Evolutionary conservation across 1,284 basidiomycete species (phyloP), one percentile per base, ranked within the genome.

Genomic region (Moesziomyces sp.): DNA sequence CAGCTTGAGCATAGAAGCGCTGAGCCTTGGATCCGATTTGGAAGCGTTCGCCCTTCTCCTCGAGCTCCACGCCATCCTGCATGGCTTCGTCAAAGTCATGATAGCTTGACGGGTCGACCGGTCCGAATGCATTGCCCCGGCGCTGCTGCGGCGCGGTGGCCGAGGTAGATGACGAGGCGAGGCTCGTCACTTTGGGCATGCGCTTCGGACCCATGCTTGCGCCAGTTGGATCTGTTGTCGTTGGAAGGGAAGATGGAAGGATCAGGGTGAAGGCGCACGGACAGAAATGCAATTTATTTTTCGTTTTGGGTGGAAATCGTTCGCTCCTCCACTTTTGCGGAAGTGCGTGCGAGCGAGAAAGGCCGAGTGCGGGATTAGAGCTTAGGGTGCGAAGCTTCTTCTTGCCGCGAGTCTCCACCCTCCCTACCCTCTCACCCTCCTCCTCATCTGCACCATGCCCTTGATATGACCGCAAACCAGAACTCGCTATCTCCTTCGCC

Each of bases 1-100:
- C 60, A 4, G 75, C 67, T 48, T 70, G 61, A 2, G 64, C 52
- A 49, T 71, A 77, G 62, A 69, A 77, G 40, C 74, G 68, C 35
- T 75, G 62, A 1, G 77, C 77, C 45, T 79, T 79, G 14, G 55
- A 28, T 0, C 77, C 76, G 23, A 76, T 52, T 11, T 69, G 66
- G 44, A 75, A 78, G 11, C 77, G 65, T 46, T 79, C 77, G 4
- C 72, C 77, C 50, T 74, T 77, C 42, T 79, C 77, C 38, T 79
- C 77, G 40, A 67, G 59, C 55, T 77, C 71, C 35, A 74, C 63
- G 7, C 75, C 77, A 30, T 73, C 76, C 26, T 77, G 76, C 58
- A 79, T 65, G 14, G 77, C 68, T 43, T 74, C 65, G 33, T 78
- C 77, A 43, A 59, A 74, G 54, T 74, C 64, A 24, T 46, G 28